Conservation (phyloP, 2,329 filamentous ascomycete genomes). For the Talaromyces funiculosus region DNA sequence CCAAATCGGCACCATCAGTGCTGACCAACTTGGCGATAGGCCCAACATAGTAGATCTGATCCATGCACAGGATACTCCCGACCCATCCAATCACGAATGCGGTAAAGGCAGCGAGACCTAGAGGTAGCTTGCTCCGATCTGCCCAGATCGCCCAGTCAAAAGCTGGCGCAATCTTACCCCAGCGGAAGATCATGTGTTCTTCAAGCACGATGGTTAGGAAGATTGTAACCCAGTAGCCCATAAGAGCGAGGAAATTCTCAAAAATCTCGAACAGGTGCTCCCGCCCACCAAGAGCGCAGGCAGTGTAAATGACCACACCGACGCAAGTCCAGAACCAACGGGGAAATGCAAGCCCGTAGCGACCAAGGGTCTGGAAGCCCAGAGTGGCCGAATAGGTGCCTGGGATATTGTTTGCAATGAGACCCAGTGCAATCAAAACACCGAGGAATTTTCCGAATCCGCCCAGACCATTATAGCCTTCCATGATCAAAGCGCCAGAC, state of each 20-base stretch:
- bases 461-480: constrained; percentile 23
- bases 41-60: constrained; percentile 36
- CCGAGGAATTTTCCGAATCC: constrained; percentile 41
- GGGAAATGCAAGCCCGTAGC: constrained; percentile 34
- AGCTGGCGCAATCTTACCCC: constrained; percentile 18
- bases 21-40: constrained; percentile 29
- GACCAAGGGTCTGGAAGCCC: constrained; percentile 40
- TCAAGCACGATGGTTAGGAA: constrained; percentile 40
- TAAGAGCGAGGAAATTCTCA: constrained; percentile 42
- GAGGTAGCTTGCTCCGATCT: constrained; percentile 31
- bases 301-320: constrained; percentile 37
- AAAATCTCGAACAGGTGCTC: constrained; percentile 42
- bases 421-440: constrained; percentile 38
- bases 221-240: constrained; percentile 44
- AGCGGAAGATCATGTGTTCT: constrained; percentile 40
- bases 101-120: constrained; percentile 36
- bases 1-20: constrained; percentile 31
- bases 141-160: constrained; percentile 42
- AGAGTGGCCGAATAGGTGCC: constrained; percentile 42
- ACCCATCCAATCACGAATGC: constrained; percentile 37
- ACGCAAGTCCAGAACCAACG: constrained; percentile 40
- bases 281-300: constrained; percentile 41
- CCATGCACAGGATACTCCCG: constrained; percentile 38
- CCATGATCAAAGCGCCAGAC: constrained; percentile 17
- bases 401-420: constrained; percentile 42